Evolutionary conservation across 2,329 filamentous ascomycete species (phyloP).

Genomic region (Coniochaeta sp.): DNA sequence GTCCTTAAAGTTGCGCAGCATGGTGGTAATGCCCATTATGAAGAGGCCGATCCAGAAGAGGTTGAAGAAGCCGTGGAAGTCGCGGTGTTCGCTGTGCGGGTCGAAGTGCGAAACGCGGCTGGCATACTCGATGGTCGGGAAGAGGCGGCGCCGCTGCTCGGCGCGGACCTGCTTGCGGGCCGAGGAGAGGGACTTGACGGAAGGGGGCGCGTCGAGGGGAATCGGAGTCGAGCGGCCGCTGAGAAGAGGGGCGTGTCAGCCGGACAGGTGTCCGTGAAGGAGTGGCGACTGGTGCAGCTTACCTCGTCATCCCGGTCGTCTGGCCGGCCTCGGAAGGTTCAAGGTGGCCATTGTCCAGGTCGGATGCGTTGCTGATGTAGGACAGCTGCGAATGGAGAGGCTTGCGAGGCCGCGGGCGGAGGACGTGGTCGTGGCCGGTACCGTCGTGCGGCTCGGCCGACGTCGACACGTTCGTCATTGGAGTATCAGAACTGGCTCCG

Average conservation of each 20-base stretch:
- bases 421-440: neutral
- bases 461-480: neutral
- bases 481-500: neutral
- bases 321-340: conserved; percentile 25
- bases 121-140: conserved; percentile 87
- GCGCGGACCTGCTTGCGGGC: conserved; percentile 78
- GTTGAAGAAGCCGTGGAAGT: conserved; percentile 96
- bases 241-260: conserved; percentile 6
- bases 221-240: conserved; percentile 81
- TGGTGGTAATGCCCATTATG: conserved; percentile 95
- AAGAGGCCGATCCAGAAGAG: conserved; percentile 96
- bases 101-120: conserved; percentile 94
- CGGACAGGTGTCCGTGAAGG: neutral
- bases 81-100: conserved; percentile 80
- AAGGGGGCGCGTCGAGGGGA: conserved; percentile 86
- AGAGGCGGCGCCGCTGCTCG: conserved; percentile 74
- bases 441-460: neutral
- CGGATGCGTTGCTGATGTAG: conserved; percentile 30
- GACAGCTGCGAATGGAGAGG: conserved; percentile 40
- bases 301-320: conserved; percentile 39
- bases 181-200: conserved; percentile 75
- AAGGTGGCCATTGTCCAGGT: conserved; percentile 26
- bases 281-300: conserved; percentile 6
- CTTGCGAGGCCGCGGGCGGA: conserved; percentile 41
- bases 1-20: conserved; percentile 87